Conservation (phyloP, 225 moss, liverwort and hornwort genomes). For the Rhytidiadelphus loreus region DNA sequence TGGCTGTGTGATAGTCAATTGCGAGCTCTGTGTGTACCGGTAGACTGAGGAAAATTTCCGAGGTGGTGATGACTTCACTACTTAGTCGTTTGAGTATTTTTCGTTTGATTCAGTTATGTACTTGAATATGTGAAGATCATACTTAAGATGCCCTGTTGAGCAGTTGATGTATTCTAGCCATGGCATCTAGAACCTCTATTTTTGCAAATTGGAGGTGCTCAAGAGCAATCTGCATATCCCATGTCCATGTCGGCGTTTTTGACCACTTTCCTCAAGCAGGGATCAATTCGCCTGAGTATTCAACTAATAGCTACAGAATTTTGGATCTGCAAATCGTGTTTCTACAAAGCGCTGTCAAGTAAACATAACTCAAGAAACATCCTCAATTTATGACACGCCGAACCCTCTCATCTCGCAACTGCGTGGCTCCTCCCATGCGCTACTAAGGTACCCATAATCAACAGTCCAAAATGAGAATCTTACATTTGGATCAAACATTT, state of each 20-base stretch:
- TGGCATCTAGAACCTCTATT: neutral
- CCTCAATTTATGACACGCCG: neutral
- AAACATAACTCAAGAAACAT: neutral
- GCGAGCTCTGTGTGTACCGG: neutral
- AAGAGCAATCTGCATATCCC: neutral
- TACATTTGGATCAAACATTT: neutral
- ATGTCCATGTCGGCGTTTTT: neutral
- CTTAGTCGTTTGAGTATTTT: neutral
- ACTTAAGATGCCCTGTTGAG: neutral
- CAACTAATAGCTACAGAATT: neutral
- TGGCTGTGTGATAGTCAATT: neutral
- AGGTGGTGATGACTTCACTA: neutral
- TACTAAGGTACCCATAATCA: neutral
- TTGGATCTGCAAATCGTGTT: no score
- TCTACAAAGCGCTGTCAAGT: neutral
- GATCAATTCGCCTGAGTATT: neutral
- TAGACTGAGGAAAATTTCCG: neutral
- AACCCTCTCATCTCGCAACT: neutral
- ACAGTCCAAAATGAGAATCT: neutral
- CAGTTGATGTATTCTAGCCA: neutral
- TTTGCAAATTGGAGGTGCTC: neutral
- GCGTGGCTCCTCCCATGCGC: neutral
- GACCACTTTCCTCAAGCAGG: neutral
- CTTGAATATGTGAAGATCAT: neutral
- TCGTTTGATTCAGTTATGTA: neutral